phyloP scores from a whole-genome alignment of 495 filamentous ascomycete genomes.

The Talaromyces stipitatus region DNA sequence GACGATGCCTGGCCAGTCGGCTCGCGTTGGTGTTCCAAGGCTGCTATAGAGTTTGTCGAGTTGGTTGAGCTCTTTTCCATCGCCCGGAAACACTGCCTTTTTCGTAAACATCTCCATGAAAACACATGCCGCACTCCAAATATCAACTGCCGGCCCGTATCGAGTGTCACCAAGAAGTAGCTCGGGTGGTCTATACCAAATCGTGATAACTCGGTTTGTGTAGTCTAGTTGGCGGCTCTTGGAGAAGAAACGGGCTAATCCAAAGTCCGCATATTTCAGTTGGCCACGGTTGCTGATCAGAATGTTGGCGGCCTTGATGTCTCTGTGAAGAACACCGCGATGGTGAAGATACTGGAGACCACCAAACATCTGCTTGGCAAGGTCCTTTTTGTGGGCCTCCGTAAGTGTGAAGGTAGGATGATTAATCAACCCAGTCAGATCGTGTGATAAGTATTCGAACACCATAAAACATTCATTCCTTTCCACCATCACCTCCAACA shows the following conservation, averaged over 20 bases:
- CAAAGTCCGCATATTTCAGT: constrained; percentile 94
- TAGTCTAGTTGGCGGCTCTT: constrained; percentile 93
- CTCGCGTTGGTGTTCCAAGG: constrained; percentile 79
- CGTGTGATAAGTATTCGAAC: constrained; percentile 96
- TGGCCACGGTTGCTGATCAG: constrained; percentile 81
- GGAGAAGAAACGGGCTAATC: constrained; percentile 92
- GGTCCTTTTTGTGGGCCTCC: constrained; percentile 82
- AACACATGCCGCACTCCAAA: constrained; percentile 97
- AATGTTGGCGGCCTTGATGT: constrained; percentile 94
- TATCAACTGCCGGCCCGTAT: constrained; percentile 91
- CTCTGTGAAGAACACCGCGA: constrained; percentile 87
- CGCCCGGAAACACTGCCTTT: constrained; percentile 91
- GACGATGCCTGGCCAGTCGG: constrained; percentile 77
- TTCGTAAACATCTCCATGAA: constrained; percentile 95
- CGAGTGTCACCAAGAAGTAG: constrained; percentile 88
- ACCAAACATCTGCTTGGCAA: constrained; percentile 89
- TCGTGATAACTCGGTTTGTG: constrained; percentile 95
- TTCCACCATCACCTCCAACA: constrained; percentile 92
- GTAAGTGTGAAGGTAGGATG: constrained; percentile 90
- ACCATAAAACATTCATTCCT: constrained; percentile 99
- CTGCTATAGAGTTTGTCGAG: constrained; percentile 90
- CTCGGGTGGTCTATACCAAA: constrained; percentile 92
- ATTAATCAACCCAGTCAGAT: constrained; percentile 80
- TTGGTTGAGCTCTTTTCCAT: constrained; percentile 90
- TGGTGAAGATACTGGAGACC: constrained; percentile 92